Percentiles rank a stretch among this genome's conserved stretches.
Evolutionary conservation across 2,329 filamentous ascomycete species (phyloP).

Genomic region (Beauveria sp.): DNA sequence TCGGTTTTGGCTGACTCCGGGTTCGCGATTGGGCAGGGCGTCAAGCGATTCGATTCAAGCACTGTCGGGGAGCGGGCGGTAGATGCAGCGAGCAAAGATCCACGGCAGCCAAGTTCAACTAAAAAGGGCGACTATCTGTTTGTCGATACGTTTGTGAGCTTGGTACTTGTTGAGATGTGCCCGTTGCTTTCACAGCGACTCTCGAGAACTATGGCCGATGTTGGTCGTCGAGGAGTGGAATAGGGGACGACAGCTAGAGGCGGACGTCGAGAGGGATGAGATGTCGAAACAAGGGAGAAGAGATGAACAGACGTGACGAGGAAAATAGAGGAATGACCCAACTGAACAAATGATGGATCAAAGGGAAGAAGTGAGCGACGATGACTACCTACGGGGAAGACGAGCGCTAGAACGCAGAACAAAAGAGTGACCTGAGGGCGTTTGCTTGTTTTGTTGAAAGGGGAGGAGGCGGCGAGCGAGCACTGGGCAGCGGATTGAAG

Average conservation of each 20-base stretch:
- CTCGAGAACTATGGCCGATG: neutral
- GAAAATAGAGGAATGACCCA: conserved; percentile 10
- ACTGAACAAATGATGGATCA: conserved; percentile 8
- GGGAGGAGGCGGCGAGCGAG: conserved; percentile 16
- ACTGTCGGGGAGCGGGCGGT: neutral
- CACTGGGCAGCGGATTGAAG: neutral
- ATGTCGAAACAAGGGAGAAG: neutral
- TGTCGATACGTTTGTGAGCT: neutral
- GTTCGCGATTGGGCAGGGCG: neutral
- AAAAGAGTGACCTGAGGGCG: conserved; percentile 13
- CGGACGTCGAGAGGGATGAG: neutral
- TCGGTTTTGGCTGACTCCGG: neutral
- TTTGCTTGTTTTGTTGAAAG: conserved; percentile 33
- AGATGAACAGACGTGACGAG: conserved; percentile 6
- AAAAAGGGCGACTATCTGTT: neutral
- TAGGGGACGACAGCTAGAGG: neutral
- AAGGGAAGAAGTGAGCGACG: conserved; percentile 10
- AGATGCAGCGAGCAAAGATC: neutral
- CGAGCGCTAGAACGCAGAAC: conserved; percentile 10
- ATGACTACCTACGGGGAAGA: conserved; percentile 1
- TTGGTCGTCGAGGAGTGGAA: neutral
- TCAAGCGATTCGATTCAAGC: neutral
- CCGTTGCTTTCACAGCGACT: neutral
- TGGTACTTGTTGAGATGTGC: neutral
- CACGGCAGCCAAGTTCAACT: neutral